Evolutionary conservation across 116 monocot species (phyloP).

Genomic region (Cymodocea nodosa): DNA sequence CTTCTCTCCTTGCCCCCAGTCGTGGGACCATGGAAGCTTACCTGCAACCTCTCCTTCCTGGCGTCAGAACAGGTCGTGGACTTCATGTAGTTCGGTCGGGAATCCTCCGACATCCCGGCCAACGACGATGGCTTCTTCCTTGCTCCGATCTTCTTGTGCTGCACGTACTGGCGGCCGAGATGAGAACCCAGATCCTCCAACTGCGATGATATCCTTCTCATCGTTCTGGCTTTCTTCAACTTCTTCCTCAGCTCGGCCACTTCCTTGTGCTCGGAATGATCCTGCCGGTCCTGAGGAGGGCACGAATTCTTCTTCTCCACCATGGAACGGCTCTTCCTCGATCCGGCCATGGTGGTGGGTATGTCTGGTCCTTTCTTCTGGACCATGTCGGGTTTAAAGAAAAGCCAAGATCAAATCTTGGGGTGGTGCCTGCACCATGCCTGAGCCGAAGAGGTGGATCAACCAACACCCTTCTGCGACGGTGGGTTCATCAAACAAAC

Average conservation of each 20-base stretch:
- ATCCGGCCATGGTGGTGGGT: not conserved
- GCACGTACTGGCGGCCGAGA: not conserved
- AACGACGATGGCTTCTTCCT: not conserved
- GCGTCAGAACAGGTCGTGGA: slow-evolving; percentile 53
- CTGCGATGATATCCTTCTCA: slow-evolving; percentile 10
- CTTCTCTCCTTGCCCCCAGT: too few species aligned
- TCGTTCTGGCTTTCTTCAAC: slow-evolving; percentile 32
- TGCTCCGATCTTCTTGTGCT: not conserved
- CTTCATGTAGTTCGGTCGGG: slow-evolving; percentile 49
- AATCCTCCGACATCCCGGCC: not conserved
- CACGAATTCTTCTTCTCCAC: slow-evolving; percentile 4
- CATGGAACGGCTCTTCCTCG: slow-evolving; percentile 5
- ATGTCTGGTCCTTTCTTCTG: slow-evolving; percentile 42
- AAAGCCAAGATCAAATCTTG: not conserved
- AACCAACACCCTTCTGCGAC: too few species aligned
- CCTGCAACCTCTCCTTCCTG: slow-evolving; percentile 22
- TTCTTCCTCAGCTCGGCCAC: slow-evolving; percentile 26
- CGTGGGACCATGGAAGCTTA: not conserved
- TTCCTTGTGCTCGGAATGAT: slow-evolving; percentile 13
- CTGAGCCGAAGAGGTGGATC: not conserved
- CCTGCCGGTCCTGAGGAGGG: slow-evolving; percentile 1
- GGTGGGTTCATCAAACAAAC: too few species aligned
- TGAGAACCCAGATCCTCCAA: slow-evolving; percentile 10
- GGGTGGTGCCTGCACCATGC: not conserved
- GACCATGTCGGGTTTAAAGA: slow-evolving; percentile 38